A percentile compares a stretch with the other conserved stretches of the same genome.
Evolutionary conservation across 306 rosid genomes (phyloP).

Genomic region (Trifolium fragiferum): DNA sequence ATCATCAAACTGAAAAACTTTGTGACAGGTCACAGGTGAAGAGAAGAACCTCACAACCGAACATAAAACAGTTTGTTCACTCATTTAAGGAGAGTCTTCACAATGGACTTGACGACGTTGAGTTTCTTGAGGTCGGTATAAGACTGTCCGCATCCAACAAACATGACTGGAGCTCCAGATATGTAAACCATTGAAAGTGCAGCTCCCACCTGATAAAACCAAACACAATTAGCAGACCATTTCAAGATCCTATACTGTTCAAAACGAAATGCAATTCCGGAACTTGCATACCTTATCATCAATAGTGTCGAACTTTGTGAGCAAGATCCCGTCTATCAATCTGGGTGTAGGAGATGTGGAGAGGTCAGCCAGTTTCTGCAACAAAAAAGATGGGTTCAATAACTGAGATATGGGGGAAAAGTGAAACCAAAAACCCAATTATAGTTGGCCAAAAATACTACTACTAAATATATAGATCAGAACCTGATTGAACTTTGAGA

Average conservation of each 20-base stretch:
- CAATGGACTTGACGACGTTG: slow-evolving; percentile 87
- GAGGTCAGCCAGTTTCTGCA: slow-evolving; percentile 93
- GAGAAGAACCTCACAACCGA: slow-evolving; percentile 25
- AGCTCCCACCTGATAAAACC: slow-evolving; percentile 81
- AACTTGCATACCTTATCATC: slow-evolving; percentile 83
- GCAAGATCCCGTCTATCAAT: slow-evolving; percentile 93
- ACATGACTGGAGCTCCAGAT: slow-evolving; percentile 98
- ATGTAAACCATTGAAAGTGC: slow-evolving; percentile 98
- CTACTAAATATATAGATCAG: not conserved
- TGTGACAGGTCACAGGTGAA: slow-evolving; percentile 31
- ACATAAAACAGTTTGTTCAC: slow-evolving; percentile 5
- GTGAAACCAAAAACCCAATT: not conserved
- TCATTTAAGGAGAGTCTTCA: slow-evolving; percentile 90
- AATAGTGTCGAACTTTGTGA: slow-evolving; percentile 94
- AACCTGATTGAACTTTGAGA: slow-evolving; percentile 97
- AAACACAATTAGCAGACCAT: slow-evolving; percentile 27
- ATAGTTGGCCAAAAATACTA: slow-evolving; percentile 1
- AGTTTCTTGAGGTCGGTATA: slow-evolving; percentile 97
- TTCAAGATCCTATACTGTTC: too few species aligned
- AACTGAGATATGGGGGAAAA: slow-evolving; percentile 9
- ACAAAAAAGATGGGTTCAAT: slow-evolving; percentile 27
- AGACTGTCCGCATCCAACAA: slow-evolving; percentile 98
- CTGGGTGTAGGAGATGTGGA: slow-evolving; percentile 69
- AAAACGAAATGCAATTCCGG: too few species aligned
- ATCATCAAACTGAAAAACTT: slow-evolving; percentile 44